Evolutionary conservation across 2,329 filamentous ascomycete genomes (phyloP).

Genomic region (Zymoseptoria ardabiliae): DNA sequence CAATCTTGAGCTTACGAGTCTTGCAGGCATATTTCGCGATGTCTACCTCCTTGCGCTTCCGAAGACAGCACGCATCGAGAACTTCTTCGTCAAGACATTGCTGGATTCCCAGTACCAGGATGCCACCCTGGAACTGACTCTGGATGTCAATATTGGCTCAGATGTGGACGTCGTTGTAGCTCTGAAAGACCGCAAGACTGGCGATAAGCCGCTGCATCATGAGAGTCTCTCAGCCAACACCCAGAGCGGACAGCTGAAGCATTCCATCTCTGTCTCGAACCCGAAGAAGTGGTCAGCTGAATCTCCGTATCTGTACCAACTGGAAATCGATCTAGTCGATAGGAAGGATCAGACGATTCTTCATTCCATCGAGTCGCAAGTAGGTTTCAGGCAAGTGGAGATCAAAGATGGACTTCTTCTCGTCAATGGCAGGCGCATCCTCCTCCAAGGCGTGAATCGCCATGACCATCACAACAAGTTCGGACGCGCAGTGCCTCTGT

Average conservation of each 20-base stretch:
- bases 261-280: slow-evolving; percentile 35
- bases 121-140: slow-evolving; percentile 44
- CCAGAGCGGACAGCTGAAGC: slow-evolving; percentile 10
- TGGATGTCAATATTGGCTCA: slow-evolving; percentile 24
- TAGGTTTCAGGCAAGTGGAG: slow-evolving; percentile 58
- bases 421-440: slow-evolving; percentile 55
- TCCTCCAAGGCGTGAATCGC: slow-evolving; percentile 56
- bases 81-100: slow-evolving; percentile 49
- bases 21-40: slow-evolving; percentile 56
- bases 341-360: background rate
- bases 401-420: slow-evolving; percentile 51
- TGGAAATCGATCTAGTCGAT: slow-evolving; percentile 30
- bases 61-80: slow-evolving; percentile 43
- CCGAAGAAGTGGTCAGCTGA: slow-evolving; percentile 62
- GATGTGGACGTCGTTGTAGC: background rate
- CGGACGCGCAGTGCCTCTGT: slow-evolving; percentile 55
- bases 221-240: background rate
- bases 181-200: slow-evolving; percentile 15
- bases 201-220: background rate
- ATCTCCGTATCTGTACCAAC: slow-evolving; percentile 53
- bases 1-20: background rate
- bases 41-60: slow-evolving; percentile 56
- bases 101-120: slow-evolving; percentile 46
- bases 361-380: slow-evolving; percentile 43
- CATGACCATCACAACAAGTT: slow-evolving; percentile 61